Evolutionary conservation across 768 basidiomycete species (phyloP).

Genomic region (Boletellus emodensis): DNA sequence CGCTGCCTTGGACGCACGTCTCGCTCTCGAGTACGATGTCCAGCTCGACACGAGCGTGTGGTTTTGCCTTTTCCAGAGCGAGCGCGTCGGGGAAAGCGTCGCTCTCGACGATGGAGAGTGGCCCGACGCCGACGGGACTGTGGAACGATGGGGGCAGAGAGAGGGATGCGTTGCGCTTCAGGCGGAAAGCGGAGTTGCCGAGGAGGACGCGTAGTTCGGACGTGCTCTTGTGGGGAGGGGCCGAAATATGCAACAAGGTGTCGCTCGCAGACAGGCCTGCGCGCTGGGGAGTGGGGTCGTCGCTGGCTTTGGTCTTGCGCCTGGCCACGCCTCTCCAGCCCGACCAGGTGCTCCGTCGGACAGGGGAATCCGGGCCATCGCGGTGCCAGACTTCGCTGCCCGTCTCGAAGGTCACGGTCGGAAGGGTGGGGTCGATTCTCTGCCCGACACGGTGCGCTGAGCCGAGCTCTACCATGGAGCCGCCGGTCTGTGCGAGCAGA

Average conservation of each 20-base stretch:
- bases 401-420: slow-evolving; percentile 11
- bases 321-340: slow-evolving; percentile 6
- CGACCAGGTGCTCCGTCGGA: slow-evolving; percentile 16
- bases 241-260: slow-evolving; percentile 52
- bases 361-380: neutral
- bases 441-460: slow-evolving; percentile 41
- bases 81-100: slow-evolving; percentile 29
- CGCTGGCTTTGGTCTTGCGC: slow-evolving; percentile 5
- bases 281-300: slow-evolving; percentile 6
- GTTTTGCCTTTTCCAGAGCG: slow-evolving; percentile 66
- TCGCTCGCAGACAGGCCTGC: slow-evolving; percentile 41
- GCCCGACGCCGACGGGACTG: slow-evolving; percentile 6
- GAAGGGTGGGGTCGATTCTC: slow-evolving; percentile 31
- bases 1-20: slow-evolving; percentile 74
- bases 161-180: slow-evolving; percentile 52
- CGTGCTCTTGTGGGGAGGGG: slow-evolving; percentile 45
- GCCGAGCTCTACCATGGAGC: slow-evolving; percentile 43
- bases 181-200: slow-evolving; percentile 54
- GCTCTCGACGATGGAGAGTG: slow-evolving; percentile 1
- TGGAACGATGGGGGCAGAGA: slow-evolving; percentile 25
- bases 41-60: slow-evolving; percentile 72
- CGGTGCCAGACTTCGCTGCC: slow-evolving; percentile 24
- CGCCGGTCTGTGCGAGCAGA: slow-evolving; percentile 45
- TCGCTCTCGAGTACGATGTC: slow-evolving; percentile 77
- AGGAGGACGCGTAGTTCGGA: slow-evolving; percentile 60